Percentiles rank a stretch among this genome's conserved stretches.
Conservation (phyloP, 768 basidiomycete species). For the Clavulina sp. region DNA sequence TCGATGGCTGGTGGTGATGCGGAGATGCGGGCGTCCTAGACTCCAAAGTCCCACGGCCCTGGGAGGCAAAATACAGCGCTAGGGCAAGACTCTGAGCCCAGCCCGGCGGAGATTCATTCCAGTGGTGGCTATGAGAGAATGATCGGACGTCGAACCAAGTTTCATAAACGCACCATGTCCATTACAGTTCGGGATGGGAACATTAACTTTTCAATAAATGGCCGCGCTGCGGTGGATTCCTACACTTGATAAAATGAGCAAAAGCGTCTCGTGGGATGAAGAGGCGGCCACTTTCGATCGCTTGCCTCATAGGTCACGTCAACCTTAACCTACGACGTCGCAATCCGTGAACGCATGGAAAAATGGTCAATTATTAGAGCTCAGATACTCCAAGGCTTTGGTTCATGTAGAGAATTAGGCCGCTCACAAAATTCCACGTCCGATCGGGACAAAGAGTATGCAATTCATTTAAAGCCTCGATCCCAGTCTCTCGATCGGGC, state of each 20-base stretch:
- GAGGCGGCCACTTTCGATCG: slow-evolving; percentile 4
- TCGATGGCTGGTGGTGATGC: too few relatives aligned
- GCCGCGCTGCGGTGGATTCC: slow-evolving; percentile 47
- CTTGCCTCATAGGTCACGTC: slow-evolving; percentile 64
- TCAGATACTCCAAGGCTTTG: neutral
- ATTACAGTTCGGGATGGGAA: slow-evolving; percentile 66
- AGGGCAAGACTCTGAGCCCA: slow-evolving; percentile 61
- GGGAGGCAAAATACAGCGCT: slow-evolving; percentile 85
- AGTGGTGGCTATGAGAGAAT: too few relatives aligned
- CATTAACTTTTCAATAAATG: slow-evolving; percentile 53
- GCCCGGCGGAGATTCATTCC: neutral
- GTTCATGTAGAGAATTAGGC: neutral
- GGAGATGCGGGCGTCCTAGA: too few relatives aligned
- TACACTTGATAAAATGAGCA: slow-evolving; percentile 20
- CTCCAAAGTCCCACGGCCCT: slow-evolving; percentile 48
- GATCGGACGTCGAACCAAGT: too few relatives aligned
- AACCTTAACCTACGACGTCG: slow-evolving; percentile 49
- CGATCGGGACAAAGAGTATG: slow-evolving; percentile 56
- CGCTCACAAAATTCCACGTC: slow-evolving; percentile 75
- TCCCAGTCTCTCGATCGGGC: slow-evolving; percentile 75
- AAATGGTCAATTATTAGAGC: slow-evolving; percentile 8
- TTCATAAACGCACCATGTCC: slow-evolving; percentile 51
- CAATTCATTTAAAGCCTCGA: slow-evolving; percentile 63
- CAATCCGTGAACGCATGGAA: neutral
- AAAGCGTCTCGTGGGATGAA: slow-evolving; percentile 3